Percentiles rank a stretch among this genome's conserved stretches.
Conservation (phyloP, 83 land plant species). For the Larix sibirica region DNA sequence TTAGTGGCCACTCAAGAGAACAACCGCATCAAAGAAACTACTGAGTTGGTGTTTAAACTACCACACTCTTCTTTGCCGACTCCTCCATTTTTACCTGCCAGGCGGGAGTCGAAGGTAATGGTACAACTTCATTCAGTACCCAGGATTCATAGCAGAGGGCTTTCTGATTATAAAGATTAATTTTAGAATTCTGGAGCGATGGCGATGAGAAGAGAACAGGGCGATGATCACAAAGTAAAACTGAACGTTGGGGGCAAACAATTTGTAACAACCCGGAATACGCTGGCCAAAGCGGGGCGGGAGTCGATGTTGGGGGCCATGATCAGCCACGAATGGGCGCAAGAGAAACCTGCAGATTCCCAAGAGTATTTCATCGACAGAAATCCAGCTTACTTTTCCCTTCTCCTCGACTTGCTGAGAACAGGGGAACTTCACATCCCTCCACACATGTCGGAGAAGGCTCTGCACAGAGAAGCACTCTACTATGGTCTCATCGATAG, state of each 20-base stretch:
- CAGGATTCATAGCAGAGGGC: no score
- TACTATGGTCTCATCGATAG: slow-evolving; percentile 81
- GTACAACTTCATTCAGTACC: no score
- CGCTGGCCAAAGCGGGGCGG: slow-evolving; percentile 86
- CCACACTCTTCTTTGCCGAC: no score
- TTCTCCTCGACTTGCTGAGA: slow-evolving; percentile 85
- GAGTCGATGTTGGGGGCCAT: slow-evolving; percentile 77
- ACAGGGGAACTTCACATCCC: slow-evolving; percentile 83
- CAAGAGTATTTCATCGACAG: slow-evolving; percentile 80
- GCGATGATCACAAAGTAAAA: slow-evolving; percentile 40
- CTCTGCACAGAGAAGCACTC: slow-evolving; percentile 74
- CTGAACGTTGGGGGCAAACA: slow-evolving; percentile 85
- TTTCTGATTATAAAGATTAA: no score
- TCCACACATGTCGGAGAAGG: slow-evolving; percentile 56
- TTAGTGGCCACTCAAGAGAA: no score
- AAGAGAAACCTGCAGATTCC: neutral
- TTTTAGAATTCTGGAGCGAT: no score
- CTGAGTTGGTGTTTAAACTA: no score
- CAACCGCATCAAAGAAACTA: no score
- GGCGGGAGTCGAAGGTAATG: no score
- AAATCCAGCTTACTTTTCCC: slow-evolving; percentile 78
- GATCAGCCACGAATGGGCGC: slow-evolving; percentile 69
- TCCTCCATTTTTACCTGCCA: no score
- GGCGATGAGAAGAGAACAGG: neutral
- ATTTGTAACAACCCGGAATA: slow-evolving; percentile 81